Evolutionary conservation across 2,329 filamentous ascomycete genomes (phyloP), one percentile per base, ranked within the genome.

Genomic region (Taxawa tesnikishii): DNA sequence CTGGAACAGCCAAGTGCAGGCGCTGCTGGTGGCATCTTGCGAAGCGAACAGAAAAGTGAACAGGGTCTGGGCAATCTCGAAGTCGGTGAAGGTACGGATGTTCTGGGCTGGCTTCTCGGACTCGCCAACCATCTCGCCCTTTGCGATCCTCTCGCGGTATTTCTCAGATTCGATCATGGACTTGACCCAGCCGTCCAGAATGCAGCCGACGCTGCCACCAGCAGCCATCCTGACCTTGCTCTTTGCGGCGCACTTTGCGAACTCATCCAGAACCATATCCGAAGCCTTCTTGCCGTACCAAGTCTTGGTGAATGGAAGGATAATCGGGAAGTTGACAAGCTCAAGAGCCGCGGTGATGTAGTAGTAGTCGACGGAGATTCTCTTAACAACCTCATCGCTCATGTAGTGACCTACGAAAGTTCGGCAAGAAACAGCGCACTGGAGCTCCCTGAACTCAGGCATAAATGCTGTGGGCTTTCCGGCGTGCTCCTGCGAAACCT

Each of bases 381-480:
- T 87, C 71, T 92, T 88, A 50, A 96, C 78, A 29, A 81, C 75
- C 54, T 84, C 81, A 38, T 94, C 82, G 28, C 79, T 77, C 58
- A 94, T 88, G 64, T 96, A 96, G 65, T 94, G 78, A 26, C 90
- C 90, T 40, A 93, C 84, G 55, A 96, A 96, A n/a, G 87, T 94
- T 41, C 88, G 81, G 68, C 85, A 90, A 26, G 87, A 93, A 26
- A 96, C 76, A 40, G 88, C 88, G 51, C 83, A 92, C 75, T 93
- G 93, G 49, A 94, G 65, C 60, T 96, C 85, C 46, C 90, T 84
- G 68, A 96, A 92, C 48, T 83, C 70, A 41, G 77, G 65, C 83
- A 96, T 94, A 68, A 85, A 96, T 14, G 84, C 79, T 18, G 81
- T 63, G 3, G 84, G 81, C 63, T 84, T 73, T 58, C 76, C 76